Evolutionary conservation across 306 rosid species (phyloP).

Genomic region (Ziziphus jujuba): DNA sequence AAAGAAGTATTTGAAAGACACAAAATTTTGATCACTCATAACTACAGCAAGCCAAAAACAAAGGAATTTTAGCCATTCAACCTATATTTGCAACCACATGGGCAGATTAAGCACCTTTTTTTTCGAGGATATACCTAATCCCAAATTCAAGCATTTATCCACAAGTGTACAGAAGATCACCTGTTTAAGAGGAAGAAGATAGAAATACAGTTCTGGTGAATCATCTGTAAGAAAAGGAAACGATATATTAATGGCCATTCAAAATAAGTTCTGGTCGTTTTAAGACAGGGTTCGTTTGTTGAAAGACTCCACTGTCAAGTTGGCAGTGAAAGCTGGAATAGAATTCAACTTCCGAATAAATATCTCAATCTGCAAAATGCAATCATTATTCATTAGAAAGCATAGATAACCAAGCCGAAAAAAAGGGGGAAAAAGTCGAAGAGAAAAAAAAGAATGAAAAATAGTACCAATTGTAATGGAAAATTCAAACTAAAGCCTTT

Average conservation of each 20-base stretch:
- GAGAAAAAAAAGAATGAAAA: not conserved
- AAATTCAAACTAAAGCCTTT: not conserved
- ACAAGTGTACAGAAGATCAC: not conserved
- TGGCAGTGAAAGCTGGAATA: constrained; percentile 95
- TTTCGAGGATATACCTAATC: not conserved
- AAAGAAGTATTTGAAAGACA: too few relatives aligned
- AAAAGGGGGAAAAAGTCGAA: too few relatives aligned
- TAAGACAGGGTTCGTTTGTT: constrained; percentile 76
- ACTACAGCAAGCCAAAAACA: too few relatives aligned
- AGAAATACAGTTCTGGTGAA: constrained; percentile 5
- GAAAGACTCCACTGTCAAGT: constrained; percentile 95
- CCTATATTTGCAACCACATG: too few relatives aligned
- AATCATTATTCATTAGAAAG: constrained; percentile 2
- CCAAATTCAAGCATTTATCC: not conserved
- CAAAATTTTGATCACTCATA: too few relatives aligned
- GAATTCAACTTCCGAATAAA: constrained; percentile 85
- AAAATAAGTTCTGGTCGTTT: constrained; percentile 7
- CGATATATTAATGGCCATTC: not conserved
- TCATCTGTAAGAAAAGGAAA: constrained; percentile 19
- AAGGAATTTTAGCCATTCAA: too few relatives aligned
- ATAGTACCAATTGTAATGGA: not conserved
- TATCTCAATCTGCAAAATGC: constrained; percentile 76
- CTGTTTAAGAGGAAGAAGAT: constrained; percentile 8
- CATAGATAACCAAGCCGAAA: constrained; percentile 12
- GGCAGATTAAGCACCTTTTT: too few relatives aligned